These are phyloP conservation scores for Coemansia sp. DNA, from an alignment of 192 early-diverging fungal species.

Conservation along the genomic window DNA sequence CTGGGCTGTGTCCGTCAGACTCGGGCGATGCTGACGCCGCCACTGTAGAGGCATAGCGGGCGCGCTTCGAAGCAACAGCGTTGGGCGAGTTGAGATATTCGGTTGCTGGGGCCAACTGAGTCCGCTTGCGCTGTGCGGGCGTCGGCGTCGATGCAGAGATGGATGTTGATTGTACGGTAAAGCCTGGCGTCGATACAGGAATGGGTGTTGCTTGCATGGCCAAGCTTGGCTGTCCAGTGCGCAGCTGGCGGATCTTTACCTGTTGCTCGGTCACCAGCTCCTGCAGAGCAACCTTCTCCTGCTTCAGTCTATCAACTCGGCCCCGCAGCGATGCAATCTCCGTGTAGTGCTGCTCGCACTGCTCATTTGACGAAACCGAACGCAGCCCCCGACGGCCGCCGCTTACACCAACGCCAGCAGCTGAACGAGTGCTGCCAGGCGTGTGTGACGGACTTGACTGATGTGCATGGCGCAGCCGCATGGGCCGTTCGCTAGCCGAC, in stretches of 20 bases:
- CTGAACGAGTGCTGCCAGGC: background rate
- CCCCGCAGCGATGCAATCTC: constrained; percentile 43
- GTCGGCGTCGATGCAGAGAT: constrained; percentile 7
- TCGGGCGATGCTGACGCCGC: background rate
- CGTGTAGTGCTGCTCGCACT: constrained; percentile 29
- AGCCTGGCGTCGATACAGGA: too few species aligned
- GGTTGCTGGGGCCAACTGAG: background rate
- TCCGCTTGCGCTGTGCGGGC: constrained; percentile 14
- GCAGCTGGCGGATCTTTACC: constrained; percentile 41
- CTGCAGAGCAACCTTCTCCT: constrained; percentile 37
- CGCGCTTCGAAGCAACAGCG: background rate
- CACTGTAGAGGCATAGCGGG: background rate
- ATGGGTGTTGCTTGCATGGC: background rate
- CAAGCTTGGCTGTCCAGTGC: constrained; percentile 1
- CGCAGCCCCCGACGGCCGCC: constrained; percentile 8
- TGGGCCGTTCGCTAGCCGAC: constrained; percentile 40
- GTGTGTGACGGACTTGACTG: constrained; percentile 2
- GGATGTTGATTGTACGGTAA: background rate
- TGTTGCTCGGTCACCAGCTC: constrained; percentile 54
- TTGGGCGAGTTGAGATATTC: background rate
- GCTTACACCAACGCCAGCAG: background rate
- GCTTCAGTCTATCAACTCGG: constrained; percentile 27
- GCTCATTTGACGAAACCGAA: background rate
- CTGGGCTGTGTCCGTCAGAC: background rate
- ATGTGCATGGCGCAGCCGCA: constrained; percentile 48